phyloP scores from a whole-genome alignment of 2,329 filamentous ascomycete species.

The Hymenoscyphus repandus region DNA sequence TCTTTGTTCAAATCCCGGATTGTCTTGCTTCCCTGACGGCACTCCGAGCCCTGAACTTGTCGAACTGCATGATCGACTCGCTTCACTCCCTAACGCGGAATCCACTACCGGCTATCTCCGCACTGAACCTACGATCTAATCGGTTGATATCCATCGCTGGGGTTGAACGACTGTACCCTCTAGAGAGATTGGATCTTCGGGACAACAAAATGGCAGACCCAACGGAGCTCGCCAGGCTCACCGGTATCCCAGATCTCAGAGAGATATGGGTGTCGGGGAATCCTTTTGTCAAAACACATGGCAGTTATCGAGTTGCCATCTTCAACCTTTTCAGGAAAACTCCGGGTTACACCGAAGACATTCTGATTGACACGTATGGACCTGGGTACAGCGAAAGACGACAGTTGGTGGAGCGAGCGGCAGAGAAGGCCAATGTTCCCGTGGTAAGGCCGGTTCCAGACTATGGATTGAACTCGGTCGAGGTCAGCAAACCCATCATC shows the following conservation, averaged over 20 bases:
- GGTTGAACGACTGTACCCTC: constrained; percentile 78
- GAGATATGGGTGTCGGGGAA: constrained; percentile 94
- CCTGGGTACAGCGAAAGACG: constrained; percentile 84
- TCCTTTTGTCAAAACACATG: constrained; percentile 82
- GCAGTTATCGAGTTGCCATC: constrained; percentile 79
- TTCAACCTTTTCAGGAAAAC: constrained; percentile 94
- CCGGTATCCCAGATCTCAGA: constrained; percentile 82
- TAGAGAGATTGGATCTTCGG: constrained; percentile 85
- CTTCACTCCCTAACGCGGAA: constrained; percentile 81
- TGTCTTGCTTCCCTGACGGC: constrained; percentile 80
- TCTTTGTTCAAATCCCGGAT: constrained; percentile 92
- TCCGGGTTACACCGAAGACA: constrained; percentile 84
- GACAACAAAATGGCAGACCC: constrained; percentile 92
- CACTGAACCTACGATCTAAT: constrained; percentile 86
- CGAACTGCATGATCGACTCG: constrained; percentile 96
- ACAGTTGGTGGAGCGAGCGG: constrained; percentile 74
- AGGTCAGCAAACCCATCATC: constrained; percentile 64
- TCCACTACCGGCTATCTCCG: constrained; percentile 87
- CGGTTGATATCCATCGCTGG: constrained; percentile 82
- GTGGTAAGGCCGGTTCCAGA: constrained; percentile 69
- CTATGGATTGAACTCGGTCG: constrained; percentile 49
- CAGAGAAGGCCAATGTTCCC: constrained; percentile 69
- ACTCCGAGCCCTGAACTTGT: constrained; percentile 87
- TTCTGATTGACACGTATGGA: constrained; percentile 78
- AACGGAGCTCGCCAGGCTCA: constrained; percentile 81